These are phyloP conservation scores for Tolypocladium cylindrosporum DNA, from an alignment of 2,329 filamentous ascomycete genomes.

Conservation along the genomic window DNA sequence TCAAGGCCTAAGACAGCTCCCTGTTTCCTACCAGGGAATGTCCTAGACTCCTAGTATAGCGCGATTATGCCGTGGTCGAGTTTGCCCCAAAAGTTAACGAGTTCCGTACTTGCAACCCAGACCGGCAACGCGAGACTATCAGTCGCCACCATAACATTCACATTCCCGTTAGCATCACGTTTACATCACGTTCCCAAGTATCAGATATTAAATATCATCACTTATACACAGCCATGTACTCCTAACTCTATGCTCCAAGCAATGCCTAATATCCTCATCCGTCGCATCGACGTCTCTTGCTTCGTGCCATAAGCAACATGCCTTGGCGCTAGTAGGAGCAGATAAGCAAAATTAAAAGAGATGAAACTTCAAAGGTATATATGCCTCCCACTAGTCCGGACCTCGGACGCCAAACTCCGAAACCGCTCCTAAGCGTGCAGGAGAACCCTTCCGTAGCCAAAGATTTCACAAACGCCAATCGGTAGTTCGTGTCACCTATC, in stretches of 20 bases:
- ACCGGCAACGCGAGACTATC: too few relatives aligned
- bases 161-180: background rate
- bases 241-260: background rate
- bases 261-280: background rate
- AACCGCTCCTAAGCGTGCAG: background rate
- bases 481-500: background rate
- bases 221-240: background rate
- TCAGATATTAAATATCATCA: background rate
- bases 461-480: background rate
- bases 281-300: background rate
- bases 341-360: background rate
- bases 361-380: conserved; percentile 1
- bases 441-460: background rate
- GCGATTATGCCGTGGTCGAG: too few relatives aligned
- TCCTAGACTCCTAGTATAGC: too few relatives aligned
- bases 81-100: too few relatives aligned
- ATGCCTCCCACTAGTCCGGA: background rate
- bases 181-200: background rate
- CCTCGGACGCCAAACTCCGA: background rate
- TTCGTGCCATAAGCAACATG: background rate
- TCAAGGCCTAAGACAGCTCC: too few relatives aligned
- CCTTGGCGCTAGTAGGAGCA: background rate
- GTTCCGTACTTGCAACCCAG: too few relatives aligned
- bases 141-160: background rate
- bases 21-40: too few relatives aligned